Conservation (phyloP, 257 asterid genomes). For the Solanum megistacrolobum region DNA sequence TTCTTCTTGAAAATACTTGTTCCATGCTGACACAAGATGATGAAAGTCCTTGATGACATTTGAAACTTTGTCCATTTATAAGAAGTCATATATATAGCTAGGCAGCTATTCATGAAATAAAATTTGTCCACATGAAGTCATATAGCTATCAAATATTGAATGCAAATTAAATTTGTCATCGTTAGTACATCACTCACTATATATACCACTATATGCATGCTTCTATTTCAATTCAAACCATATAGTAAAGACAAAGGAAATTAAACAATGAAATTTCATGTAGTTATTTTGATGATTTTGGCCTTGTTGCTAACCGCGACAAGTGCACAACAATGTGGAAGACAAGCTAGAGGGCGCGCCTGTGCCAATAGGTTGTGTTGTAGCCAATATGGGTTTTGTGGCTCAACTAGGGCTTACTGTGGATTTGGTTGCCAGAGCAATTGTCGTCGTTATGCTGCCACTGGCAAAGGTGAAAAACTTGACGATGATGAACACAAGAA, state of each 20-base stretch:
- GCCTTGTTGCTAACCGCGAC: neutral
- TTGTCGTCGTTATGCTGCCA: neutral
- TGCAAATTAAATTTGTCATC: neutral
- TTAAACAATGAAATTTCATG: slow-evolving; percentile 8
- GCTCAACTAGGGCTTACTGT: neutral
- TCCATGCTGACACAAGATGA: neutral
- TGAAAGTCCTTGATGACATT: neutral
- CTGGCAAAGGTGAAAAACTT: neutral
- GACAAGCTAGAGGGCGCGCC: neutral
- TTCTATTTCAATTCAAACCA: neutral
- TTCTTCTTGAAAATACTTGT: neutral
- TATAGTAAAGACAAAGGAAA: neutral
- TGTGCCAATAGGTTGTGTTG: neutral
- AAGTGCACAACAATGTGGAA: slow-evolving; percentile 3
- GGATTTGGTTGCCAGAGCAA: slow-evolving; percentile 4
- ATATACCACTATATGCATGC: neutral
- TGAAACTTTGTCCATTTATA: neutral
- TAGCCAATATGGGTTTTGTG: neutral
- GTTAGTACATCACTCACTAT: neutral
- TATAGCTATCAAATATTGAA: neutral
- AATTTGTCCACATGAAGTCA: neutral
- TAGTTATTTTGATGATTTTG: neutral
- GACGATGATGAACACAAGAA: neutral
- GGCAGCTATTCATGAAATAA: neutral
- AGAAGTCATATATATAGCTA: neutral